A percentile compares a stretch with the other conserved stretches of the same genome.
phyloP scores from a whole-genome alignment of 2,329 filamentous ascomycete genomes.

The Curvularia sp. region DNA sequence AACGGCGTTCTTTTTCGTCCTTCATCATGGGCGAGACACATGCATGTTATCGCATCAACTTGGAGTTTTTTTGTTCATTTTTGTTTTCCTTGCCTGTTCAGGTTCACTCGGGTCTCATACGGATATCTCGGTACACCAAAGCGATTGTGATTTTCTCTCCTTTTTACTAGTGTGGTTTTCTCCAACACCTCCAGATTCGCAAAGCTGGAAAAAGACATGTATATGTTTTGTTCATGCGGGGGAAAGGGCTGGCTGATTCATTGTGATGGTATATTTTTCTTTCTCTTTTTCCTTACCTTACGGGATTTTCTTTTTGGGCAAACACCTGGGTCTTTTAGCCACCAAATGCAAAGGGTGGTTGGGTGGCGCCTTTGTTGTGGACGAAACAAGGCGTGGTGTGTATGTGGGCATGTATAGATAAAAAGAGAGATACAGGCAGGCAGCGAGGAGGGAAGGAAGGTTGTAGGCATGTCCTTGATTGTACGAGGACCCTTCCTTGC shows the following conservation, averaged over 20 bases:
- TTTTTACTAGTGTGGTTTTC: neutral
- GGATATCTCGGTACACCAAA: slow-evolving; percentile 22
- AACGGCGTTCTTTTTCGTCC: slow-evolving; percentile 18
- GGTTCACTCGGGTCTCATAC: slow-evolving; percentile 10
- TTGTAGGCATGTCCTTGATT: too few relatives aligned
- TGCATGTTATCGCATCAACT: slow-evolving; percentile 25
- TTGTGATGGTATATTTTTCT: slow-evolving; percentile 14
- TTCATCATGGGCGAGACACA: slow-evolving; percentile 11
- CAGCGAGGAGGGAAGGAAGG: too few relatives aligned
- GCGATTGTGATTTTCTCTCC: slow-evolving; percentile 13
- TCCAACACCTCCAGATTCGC: slow-evolving; percentile 9
- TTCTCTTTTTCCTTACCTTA: neutral
- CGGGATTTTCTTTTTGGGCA: neutral
- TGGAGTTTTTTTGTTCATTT: slow-evolving; percentile 24
- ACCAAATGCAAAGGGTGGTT: neutral
- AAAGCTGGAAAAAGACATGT: slow-evolving; percentile 3
- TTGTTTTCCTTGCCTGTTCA: slow-evolving; percentile 4
- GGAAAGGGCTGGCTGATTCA: slow-evolving; percentile 15
- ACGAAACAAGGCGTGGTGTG: too few relatives aligned
- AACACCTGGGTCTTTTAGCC: neutral
- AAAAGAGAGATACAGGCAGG: slow-evolving; percentile 5
- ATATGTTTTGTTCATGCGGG: slow-evolving; percentile 2
- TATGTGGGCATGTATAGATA: slow-evolving; percentile 18
- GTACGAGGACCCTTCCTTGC: too few relatives aligned
- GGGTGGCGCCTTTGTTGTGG: neutral